Evolutionary conservation across 73 alveolate genomes (phyloP).

Genomic region (Blepharisma japonicum): DNA sequence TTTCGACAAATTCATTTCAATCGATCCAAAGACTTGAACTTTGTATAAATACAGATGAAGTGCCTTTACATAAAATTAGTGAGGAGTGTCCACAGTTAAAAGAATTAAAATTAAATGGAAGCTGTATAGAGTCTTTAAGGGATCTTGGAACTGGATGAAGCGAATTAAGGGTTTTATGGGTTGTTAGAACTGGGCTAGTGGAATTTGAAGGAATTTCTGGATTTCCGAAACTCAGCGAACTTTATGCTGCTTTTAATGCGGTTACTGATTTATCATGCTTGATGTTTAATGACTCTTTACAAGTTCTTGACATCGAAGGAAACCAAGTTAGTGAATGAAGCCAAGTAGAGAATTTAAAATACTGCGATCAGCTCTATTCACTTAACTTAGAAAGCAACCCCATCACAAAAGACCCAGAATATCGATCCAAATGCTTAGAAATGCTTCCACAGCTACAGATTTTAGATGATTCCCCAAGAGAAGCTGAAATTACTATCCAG

Average conservation of each 20-base stretch:
- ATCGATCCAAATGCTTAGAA: not conserved
- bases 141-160: slow-evolving; percentile 18
- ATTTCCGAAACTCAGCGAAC: slow-evolving; percentile 19
- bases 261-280: slow-evolving; percentile 3
- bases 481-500: not conserved
- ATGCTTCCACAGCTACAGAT: not conserved
- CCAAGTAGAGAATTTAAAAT: not conserved
- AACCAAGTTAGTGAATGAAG: not conserved
- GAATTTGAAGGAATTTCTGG: slow-evolving; percentile 20
- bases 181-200: not conserved
- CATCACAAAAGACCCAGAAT: not conserved
- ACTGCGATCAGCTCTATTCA: not conserved
- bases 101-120: slow-evolving; percentile 3
- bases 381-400: slow-evolving; percentile 27
- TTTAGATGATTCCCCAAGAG: slow-evolving; percentile 18
- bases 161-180: not conserved
- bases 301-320: slow-evolving; percentile 19
- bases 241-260: slow-evolving; percentile 21
- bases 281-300: not conserved
- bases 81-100: slow-evolving; percentile 35
- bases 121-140: not conserved
- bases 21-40: slow-evolving; percentile 8
- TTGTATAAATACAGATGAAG: not conserved
- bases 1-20: not conserved
- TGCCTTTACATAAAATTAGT: not conserved